Evolutionary conservation across 257 asterid species (phyloP), one percentile per base, ranked within the genome.

Genomic region (Solanum sejunctum): DNA sequence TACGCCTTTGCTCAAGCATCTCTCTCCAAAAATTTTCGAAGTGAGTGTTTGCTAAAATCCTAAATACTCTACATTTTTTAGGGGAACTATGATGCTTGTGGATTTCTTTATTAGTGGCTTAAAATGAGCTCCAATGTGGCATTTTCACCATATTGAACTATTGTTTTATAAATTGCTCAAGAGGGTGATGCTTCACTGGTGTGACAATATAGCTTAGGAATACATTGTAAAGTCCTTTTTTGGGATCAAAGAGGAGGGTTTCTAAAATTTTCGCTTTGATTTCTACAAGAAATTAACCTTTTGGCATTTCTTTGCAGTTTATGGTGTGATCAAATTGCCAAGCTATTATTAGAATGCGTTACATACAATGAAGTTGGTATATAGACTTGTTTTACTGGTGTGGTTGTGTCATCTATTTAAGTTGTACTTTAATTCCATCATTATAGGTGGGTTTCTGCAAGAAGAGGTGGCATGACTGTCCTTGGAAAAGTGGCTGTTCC

Each of bases 401-500:
- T 83, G 83, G 43, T 78, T 47, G 47, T 28, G 39, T 80, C 43
- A 9, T 80, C 63, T 63, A 51, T 70, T 47, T 54, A 54, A 20
- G 36, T 49, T 75, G 49, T 87, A 55, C 26, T 86, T 79, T 77
- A 67, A 80, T 64, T 58, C 49, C 82, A 43, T 87, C 60, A 71
- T 89, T 85, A 70, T 85, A 97, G 99, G 89, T 90, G 95, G 97
- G 94, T 93, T 75, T 87, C 95, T 92, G 93, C 96, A 83, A 95
- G 97, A 89, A 92, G 97, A 93, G 92, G 98, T 79, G 98, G 98
- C 83, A 94, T 94, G 98, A 95, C 97, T 80, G 98, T 93, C 64
- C 88, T 94, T 84, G 99, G 99, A 54, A 97, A 95, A 90, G 99
- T 96, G 88, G 89, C 98, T 89, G 99, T 91, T 86, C 99, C 99